Percentiles rank a stretch among this genome's conserved stretches.
Conservation (phyloP, 1,284 basidiomycete genomes). For the Cutaneotrichosporon sp. region DNA sequence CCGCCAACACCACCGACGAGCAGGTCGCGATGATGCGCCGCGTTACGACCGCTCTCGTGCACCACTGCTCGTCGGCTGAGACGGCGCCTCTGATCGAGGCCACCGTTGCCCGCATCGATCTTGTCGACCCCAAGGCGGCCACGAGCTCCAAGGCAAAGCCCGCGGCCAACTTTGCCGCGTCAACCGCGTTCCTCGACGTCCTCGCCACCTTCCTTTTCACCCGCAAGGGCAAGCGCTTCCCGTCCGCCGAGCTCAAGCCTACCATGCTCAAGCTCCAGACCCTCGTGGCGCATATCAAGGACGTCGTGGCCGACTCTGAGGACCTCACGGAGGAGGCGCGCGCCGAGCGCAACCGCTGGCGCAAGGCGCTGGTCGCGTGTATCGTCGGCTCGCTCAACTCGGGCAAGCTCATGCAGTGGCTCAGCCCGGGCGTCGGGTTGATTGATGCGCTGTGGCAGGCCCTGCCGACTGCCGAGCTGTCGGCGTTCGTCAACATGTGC, state of each 20-base stretch:
- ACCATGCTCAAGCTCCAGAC: constrained; percentile 42
- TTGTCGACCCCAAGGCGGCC: constrained; percentile 18
- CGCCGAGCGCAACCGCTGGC: constrained; percentile 24
- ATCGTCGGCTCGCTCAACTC: constrained; percentile 44
- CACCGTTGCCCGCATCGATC: constrained; percentile 33
- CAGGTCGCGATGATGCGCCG: constrained; percentile 49
- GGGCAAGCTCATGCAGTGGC: constrained; percentile 53
- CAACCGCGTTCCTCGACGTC: constrained; percentile 33
- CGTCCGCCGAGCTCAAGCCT: constrained; percentile 55
- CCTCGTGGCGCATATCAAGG: constrained; percentile 24
- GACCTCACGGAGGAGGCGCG: constrained; percentile 9
- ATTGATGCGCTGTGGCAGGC: constrained; percentile 49
- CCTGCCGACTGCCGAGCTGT: constrained; percentile 34
- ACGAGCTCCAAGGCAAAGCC: constrained; percentile 17
- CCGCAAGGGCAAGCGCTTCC: constrained; percentile 56
- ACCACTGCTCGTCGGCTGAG: constrained; percentile 70
- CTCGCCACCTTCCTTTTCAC: constrained; percentile 56
- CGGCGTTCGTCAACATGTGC: constrained; percentile 47
- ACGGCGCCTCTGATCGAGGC: constrained; percentile 64
- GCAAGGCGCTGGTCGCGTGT: constrained; percentile 32
- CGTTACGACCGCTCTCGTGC: constrained; percentile 72
- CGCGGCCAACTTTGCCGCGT: constrained; percentile 6
- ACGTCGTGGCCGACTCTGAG: constrained; percentile 3
- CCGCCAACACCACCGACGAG: constrained; percentile 38
- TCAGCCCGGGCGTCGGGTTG: constrained; percentile 50